phyloP scores from a whole-genome alignment of 2,329 filamentous ascomycete genomes.

The Cladosporium halotolerans region DNA sequence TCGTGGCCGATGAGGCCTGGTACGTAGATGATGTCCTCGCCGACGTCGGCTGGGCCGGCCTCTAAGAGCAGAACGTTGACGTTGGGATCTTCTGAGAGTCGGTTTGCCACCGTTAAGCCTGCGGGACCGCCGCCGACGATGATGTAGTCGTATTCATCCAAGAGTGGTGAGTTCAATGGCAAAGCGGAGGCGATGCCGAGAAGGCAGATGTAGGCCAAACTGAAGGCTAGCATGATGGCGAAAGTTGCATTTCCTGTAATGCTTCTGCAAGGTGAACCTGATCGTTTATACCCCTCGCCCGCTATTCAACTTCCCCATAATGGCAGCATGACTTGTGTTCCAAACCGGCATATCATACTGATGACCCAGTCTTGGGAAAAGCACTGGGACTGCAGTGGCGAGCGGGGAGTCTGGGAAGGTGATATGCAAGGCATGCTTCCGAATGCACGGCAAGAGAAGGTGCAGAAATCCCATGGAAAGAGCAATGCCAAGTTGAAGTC shows the following conservation, averaged over 20 bases:
- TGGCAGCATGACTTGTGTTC: too few species aligned
- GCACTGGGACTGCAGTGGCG: too few species aligned
- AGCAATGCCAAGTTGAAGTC: too few species aligned
- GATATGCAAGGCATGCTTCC: too few species aligned
- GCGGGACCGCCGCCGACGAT: constrained; percentile 26
- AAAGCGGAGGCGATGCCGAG: constrained; percentile 13
- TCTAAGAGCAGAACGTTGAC: constrained; percentile 28
- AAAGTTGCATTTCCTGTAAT: constrained; percentile 4
- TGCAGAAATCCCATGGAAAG: too few species aligned
- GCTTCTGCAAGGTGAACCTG: not conserved
- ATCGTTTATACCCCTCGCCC: too few species aligned
- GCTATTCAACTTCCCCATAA: too few species aligned
- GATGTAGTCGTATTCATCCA: constrained; percentile 26
- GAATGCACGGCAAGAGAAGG: too few species aligned
- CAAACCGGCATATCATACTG: too few species aligned
- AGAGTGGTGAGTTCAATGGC: constrained; percentile 25
- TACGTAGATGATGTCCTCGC: constrained; percentile 19
- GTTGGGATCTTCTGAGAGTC: constrained; percentile 25
- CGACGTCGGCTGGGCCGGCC: constrained; percentile 24
- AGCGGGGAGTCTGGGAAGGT: too few species aligned
- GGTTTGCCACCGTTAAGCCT: constrained; percentile 27
- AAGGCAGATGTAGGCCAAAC: constrained; percentile 7
- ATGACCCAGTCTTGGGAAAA: too few species aligned
- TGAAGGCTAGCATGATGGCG: constrained; percentile 11
- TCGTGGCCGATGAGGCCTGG: constrained; percentile 26